phyloP scores from a whole-genome alignment of 371 early-diverging fungal species.

The Saksenaea vasiformis region DNA sequence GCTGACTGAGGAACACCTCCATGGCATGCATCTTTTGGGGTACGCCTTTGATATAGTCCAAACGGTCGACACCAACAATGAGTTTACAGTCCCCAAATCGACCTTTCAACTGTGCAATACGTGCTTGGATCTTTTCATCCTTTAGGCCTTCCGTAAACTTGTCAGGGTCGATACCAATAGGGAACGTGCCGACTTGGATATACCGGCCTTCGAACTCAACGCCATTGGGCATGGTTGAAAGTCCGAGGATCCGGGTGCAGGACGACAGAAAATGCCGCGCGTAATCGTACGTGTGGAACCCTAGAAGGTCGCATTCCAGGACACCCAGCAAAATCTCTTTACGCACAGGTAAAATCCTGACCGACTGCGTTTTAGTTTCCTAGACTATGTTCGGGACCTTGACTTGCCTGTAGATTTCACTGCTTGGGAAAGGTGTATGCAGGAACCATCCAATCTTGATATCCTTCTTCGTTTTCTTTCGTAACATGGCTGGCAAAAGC shows the following conservation, averaged over 20 bases:
- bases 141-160: constrained; percentile 87
- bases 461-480: constrained; percentile 51
- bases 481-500: constrained; percentile 90
- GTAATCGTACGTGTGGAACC: constrained; percentile 99
- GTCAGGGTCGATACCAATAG: constrained; percentile 99
- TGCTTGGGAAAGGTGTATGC: constrained; percentile 98
- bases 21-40: constrained; percentile 97
- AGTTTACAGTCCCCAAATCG: constrained; percentile 90
- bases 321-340: constrained; percentile 93
- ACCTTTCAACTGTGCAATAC: constrained; percentile 79
- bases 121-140: constrained; percentile 64
- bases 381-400: no score
- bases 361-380: no score
- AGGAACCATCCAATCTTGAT: constrained; percentile 98
- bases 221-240: constrained; percentile 89
- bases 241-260: constrained; percentile 92
- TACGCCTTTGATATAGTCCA: constrained; percentile 99
- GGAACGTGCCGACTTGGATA: constrained; percentile 96
- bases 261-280: constrained; percentile 97
- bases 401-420: constrained; percentile 84
- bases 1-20: constrained; percentile 87
- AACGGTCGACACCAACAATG: constrained; percentile 98
- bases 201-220: constrained; percentile 88
- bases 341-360: constrained; percentile 86
- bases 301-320: constrained; percentile 88